Evolutionary conservation across 164 flowering plant genomes (phyloP).

Genomic region (Magnolia sinica): DNA sequence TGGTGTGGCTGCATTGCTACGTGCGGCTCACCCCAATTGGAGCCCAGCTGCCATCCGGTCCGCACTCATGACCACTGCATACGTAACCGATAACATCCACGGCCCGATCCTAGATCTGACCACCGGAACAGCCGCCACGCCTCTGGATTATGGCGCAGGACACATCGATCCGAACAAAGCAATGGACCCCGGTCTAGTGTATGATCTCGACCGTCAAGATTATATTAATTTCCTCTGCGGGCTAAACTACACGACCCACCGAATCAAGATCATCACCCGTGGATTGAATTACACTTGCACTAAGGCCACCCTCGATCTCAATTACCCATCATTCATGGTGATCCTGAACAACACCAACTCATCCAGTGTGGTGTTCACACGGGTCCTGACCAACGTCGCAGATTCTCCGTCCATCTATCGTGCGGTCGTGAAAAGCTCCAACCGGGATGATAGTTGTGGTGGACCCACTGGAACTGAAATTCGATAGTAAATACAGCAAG

Average conservation of each 20-base stretch:
- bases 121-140: slow-evolving; percentile 54
- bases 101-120: slow-evolving; percentile 15
- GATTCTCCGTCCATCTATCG: neutral
- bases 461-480: slow-evolving; percentile 1
- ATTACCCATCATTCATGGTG: slow-evolving; percentile 12
- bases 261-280: slow-evolving; percentile 6
- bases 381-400: neutral
- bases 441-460: slow-evolving; percentile 7
- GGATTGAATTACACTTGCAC: slow-evolving; percentile 4
- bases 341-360: slow-evolving; percentile 7
- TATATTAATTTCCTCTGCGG: slow-evolving; percentile 80
- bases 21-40: slow-evolving; percentile 35
- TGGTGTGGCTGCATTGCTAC: slow-evolving; percentile 38
- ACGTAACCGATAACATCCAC: slow-evolving; percentile 16
- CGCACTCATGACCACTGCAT: slow-evolving; percentile 42
- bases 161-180: slow-evolving; percentile 85
- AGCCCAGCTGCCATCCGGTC: slow-evolving; percentile 38
- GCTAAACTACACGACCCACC: slow-evolving; percentile 4
- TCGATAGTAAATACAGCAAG: neutral
- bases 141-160: slow-evolving; percentile 77
- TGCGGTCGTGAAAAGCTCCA: slow-evolving; percentile 1
- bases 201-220: slow-evolving; percentile 53
- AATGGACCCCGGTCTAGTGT: slow-evolving; percentile 80
- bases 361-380: neutral
- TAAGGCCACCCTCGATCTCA: slow-evolving; percentile 7